These are phyloP conservation scores for Spongospora subterranea DNA, from an alignment of 208 protist species.

Conservation along the genomic window DNA sequence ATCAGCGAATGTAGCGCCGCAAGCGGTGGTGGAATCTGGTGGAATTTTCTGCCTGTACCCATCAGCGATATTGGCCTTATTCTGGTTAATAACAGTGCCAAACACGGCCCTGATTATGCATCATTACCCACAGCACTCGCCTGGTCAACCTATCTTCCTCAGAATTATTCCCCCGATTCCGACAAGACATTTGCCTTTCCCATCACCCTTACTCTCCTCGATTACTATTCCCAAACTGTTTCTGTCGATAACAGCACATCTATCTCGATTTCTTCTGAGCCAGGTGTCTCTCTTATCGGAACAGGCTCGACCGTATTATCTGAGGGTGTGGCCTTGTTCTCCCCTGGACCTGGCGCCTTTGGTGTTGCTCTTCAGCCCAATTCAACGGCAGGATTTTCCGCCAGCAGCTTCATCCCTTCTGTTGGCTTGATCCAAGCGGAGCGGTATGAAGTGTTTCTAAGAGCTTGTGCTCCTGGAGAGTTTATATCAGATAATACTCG, in stretches of 20 bases:
- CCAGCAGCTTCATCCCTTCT: background rate
- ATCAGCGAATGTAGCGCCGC: background rate
- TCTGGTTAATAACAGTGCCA: background rate
- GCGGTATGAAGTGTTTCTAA: background rate
- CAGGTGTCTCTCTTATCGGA: background rate
- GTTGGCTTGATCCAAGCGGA: background rate
- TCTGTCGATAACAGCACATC: background rate
- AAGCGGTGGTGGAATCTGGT: constrained; percentile 15
- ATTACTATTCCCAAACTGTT: constrained; percentile 1
- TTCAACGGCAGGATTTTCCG: background rate
- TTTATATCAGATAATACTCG: background rate
- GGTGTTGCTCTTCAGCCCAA: background rate
- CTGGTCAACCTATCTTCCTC: background rate
- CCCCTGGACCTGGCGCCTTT: background rate
- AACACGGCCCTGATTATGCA: background rate
- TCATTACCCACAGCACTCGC: background rate
- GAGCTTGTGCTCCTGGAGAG: background rate
- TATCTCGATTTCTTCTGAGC: background rate
- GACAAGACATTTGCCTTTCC: background rate
- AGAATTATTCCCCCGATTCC: background rate
- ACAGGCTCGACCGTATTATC: background rate
- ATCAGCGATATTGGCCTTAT: background rate
- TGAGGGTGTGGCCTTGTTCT: background rate
- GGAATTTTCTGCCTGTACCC: background rate
- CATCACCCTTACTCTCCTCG: background rate